Evolutionary conservation across 257 asterid species (phyloP).

Genomic region (Nicotiana otophora): DNA sequence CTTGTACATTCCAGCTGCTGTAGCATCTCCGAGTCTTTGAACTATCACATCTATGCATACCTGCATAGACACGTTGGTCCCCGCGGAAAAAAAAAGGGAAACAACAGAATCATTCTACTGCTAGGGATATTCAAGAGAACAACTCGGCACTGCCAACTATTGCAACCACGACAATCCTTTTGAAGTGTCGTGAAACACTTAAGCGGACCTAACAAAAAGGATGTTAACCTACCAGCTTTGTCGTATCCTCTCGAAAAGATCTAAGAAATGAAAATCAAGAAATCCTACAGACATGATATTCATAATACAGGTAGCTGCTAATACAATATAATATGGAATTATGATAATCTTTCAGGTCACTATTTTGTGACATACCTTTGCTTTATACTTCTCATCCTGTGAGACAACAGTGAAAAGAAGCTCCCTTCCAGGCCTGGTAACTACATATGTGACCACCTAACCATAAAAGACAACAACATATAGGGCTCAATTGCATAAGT

Average conservation of each 20-base stretch:
- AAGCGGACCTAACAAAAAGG: neutral
- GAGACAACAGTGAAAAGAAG: constrained; percentile 88
- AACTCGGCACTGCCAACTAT: neutral
- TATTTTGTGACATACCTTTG: constrained; percentile 51
- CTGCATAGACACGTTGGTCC: constrained; percentile 23
- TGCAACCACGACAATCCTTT: neutral
- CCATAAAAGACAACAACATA: constrained; percentile 7
- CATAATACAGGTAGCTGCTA: constrained; percentile 2
- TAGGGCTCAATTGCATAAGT: neutral
- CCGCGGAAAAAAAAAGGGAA: neutral
- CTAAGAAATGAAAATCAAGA: neutral
- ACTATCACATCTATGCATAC: constrained; percentile 95
- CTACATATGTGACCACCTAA: constrained; percentile 83
- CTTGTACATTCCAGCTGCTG: constrained; percentile 94
- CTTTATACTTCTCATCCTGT: constrained; percentile 96
- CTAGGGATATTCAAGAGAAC: neutral
- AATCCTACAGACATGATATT: neutral
- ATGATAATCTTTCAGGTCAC: neutral
- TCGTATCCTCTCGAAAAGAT: neutral
- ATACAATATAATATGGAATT: neutral
- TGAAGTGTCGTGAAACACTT: neutral
- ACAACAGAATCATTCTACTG: neutral
- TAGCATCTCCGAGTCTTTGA: constrained; percentile 94
- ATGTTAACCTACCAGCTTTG: neutral
- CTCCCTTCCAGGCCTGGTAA: constrained; percentile 95